Evolutionary conservation across 2,329 filamentous ascomycete genomes (phyloP).

Genomic region (Neodidymelliopsis sp.): DNA sequence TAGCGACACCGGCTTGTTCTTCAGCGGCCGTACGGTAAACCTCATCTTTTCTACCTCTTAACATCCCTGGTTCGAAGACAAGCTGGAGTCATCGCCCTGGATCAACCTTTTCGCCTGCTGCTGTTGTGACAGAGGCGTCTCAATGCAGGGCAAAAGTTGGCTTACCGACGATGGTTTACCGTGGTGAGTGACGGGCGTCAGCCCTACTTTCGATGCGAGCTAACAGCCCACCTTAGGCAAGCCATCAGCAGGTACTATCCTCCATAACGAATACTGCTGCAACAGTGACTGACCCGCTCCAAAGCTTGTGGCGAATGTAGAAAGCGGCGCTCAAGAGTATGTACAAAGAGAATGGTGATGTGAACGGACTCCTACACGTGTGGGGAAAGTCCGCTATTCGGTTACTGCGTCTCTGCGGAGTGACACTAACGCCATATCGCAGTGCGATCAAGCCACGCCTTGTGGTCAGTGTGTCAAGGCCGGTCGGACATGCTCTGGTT

Average conservation of each 20-base stretch:
- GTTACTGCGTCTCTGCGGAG: not conserved
- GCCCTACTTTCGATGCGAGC: constrained; percentile 4
- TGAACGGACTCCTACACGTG: not conserved
- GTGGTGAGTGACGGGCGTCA: constrained; percentile 18
- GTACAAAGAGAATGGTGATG: constrained; percentile 1
- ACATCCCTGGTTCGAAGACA: not conserved
- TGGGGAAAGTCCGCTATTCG: constrained; percentile 1
- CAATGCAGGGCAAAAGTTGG: constrained; percentile 14
- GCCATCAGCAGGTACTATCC: constrained; percentile 24
- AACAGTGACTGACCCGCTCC: not conserved
- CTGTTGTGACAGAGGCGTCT: constrained; percentile 9
- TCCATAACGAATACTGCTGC: not conserved
- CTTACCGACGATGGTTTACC: constrained; percentile 33
- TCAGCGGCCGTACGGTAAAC: not conserved
- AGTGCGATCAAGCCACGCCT: constrained; percentile 39
- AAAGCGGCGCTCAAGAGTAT: constrained; percentile 38
- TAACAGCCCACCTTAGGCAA: constrained; percentile 25
- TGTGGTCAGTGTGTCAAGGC: constrained; percentile 39
- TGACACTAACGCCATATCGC: constrained; percentile 3
- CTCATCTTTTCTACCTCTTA: not conserved
- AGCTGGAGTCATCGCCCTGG: not conserved
- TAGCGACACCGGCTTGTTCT: constrained; percentile 3
- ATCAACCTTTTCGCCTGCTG: not conserved
- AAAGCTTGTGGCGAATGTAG: constrained; percentile 38
- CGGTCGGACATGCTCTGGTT: constrained; percentile 37